Evolutionary conservation across 2,329 filamentous ascomycete genomes (phyloP).

Genomic region (Didymosphaeria variabile): DNA sequence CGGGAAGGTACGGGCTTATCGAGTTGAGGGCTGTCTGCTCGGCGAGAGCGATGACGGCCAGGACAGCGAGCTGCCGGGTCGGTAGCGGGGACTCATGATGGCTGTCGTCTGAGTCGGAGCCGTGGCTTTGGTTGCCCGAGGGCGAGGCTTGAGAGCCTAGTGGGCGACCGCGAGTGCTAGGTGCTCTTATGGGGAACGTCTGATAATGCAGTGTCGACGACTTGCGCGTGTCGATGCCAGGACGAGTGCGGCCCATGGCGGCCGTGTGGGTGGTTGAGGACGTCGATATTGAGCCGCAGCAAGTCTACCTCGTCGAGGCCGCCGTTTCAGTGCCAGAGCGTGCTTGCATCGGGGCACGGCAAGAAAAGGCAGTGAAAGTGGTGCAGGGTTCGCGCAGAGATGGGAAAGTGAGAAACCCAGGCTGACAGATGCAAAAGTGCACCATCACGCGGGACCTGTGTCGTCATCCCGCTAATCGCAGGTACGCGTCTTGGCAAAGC

Average conservation of each 20-base stretch:
- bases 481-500: conserved; percentile 6
- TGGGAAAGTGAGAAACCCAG: conserved; percentile 4
- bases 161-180: conserved; percentile 69
- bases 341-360: not conserved
- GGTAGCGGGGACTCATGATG: conserved; percentile 77
- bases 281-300: conserved; percentile 13
- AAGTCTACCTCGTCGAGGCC: conserved; percentile 34
- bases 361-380: not conserved
- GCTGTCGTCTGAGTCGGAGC: conserved; percentile 46
- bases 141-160: conserved; percentile 43
- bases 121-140: conserved; percentile 35
- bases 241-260: conserved; percentile 43
- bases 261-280: conserved; percentile 20
- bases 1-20: conserved; percentile 91
- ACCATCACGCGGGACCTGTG: conserved; percentile 10
- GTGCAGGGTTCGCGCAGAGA: conserved; percentile 2
- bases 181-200: conserved; percentile 80
- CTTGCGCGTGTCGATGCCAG: conserved; percentile 50
- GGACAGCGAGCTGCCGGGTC: conserved; percentile 79
- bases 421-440: conserved; percentile 7
- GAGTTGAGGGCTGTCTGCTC: conserved; percentile 98
- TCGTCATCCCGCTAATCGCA: conserved; percentile 8
- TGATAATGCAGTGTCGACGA: conserved; percentile 75
- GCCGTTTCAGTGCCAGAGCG: not conserved
- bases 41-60: conserved; percentile 87